phyloP scores from a whole-genome alignment of 1,284 basidiomycete genomes.

The Cryptococcus neoformans region DNA sequence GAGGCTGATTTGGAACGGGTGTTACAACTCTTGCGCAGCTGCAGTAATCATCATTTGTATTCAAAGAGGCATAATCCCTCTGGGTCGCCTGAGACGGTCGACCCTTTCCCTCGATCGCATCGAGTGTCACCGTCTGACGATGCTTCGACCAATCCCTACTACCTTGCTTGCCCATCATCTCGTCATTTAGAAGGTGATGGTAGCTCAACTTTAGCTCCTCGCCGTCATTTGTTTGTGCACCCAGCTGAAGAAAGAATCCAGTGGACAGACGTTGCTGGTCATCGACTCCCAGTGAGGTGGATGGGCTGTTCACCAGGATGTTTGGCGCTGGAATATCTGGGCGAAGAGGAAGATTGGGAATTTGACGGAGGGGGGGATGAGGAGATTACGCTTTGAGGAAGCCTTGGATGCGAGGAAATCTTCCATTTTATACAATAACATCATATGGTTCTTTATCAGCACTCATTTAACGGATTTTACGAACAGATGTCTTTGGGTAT shows the following conservation, averaged over 20 bases:
- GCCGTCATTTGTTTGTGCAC: constrained; percentile 38
- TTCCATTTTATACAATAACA: no score
- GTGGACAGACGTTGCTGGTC: constrained; percentile 34
- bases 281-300: constrained; percentile 41
- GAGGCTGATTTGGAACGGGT: constrained; percentile 19
- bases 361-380: constrained; percentile 13
- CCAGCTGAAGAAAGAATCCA: constrained; percentile 45
- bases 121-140: constrained; percentile 31
- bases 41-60: constrained; percentile 3
- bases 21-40: constrained; percentile 28
- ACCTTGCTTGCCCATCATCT: constrained; percentile 40
- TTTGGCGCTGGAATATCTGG: constrained; percentile 32
- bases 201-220: constrained; percentile 5
- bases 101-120: constrained; percentile 31
- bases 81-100: neutral
- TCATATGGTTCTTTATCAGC: neutral
- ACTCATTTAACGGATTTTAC: no score
- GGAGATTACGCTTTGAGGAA: neutral
- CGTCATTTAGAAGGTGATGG: constrained; percentile 28
- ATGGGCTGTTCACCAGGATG: constrained; percentile 46
- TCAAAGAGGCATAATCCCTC: neutral
- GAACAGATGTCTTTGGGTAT: no score
- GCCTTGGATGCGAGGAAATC: no score
- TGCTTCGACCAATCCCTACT: constrained; percentile 43
- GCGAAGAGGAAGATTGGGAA: constrained; percentile 28